phyloP scores from a whole-genome alignment of 768 basidiomycete species.

The Agrocybe pediades region DNA sequence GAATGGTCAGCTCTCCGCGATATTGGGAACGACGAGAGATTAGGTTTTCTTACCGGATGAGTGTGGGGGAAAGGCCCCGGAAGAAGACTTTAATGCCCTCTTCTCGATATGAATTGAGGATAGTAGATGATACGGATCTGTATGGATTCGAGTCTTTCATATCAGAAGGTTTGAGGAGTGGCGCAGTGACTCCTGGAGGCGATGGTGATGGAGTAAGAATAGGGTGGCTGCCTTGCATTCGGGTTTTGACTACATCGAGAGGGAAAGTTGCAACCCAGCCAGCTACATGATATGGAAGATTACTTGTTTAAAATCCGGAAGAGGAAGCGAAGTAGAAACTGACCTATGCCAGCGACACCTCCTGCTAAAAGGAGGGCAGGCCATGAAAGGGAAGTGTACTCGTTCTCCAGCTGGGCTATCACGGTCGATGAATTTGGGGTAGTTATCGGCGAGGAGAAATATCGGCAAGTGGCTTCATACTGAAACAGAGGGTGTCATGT shows the following conservation, averaged over 20 bases:
- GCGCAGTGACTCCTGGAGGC: not conserved
- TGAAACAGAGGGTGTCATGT: conserved; percentile 18
- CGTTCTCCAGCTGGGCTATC: conserved; percentile 40
- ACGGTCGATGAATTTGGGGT: conserved; percentile 30
- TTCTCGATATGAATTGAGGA: conserved; percentile 55
- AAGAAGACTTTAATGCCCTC: conserved; percentile 77
- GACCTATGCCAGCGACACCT: conserved; percentile 70
- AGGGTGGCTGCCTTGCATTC: conserved; percentile 64
- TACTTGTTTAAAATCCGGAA: not conserved
- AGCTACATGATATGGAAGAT: conserved; percentile 31
- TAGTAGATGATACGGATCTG: conserved; percentile 58
- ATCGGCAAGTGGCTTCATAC: conserved; percentile 68
- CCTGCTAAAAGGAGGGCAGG: conserved; percentile 69
- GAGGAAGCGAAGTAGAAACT: conserved; percentile 1
- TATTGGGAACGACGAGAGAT: too few species aligned
- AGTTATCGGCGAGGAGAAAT: conserved; percentile 35
- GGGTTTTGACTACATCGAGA: conserved; percentile 88
- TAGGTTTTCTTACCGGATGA: conserved; percentile 80
- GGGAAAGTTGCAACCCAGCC: conserved; percentile 88
- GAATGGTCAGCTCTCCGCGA: not conserved
- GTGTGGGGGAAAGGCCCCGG: conserved; percentile 75
- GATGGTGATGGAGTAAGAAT: conserved; percentile 7
- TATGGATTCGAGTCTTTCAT: conserved; percentile 48
- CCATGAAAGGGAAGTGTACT: conserved; percentile 45
- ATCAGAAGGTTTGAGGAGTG: conserved; percentile 6